A percentile compares a stretch with the other conserved stretches of the same genome.
Evolutionary conservation across 108 stramenopile species (phyloP).

Genomic region (Cyclotella cryptica): DNA sequence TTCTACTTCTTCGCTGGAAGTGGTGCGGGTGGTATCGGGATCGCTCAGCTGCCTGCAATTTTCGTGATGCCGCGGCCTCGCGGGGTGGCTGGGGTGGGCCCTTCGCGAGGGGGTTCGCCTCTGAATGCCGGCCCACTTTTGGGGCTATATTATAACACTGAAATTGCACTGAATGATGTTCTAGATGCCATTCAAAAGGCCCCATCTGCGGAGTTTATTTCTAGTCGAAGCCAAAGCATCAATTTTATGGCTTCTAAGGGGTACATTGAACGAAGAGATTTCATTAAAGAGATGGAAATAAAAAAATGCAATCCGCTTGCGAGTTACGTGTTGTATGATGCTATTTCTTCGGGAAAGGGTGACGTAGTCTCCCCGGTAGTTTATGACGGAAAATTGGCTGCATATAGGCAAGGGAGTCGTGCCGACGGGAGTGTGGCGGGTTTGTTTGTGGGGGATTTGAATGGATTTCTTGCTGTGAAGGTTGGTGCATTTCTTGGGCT

Average conservation of each 20-base stretch:
- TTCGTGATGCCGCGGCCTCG: constrained; percentile 34
- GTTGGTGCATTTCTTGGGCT: constrained; percentile 51
- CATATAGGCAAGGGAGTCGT: constrained; percentile 24
- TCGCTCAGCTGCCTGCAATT: constrained; percentile 45
- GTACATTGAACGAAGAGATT: constrained; percentile 52
- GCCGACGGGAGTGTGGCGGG: constrained; percentile 25
- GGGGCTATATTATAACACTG: constrained; percentile 41
- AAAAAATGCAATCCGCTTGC: constrained; percentile 52
- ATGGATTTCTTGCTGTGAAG: constrained; percentile 43
- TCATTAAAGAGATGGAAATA: constrained; percentile 34
- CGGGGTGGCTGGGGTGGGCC: constrained; percentile 34
- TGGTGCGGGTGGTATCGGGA: constrained; percentile 58
- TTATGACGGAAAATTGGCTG: constrained; percentile 38
- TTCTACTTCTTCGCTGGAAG: constrained; percentile 55
- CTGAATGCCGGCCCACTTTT: constrained; percentile 52
- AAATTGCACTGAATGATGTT: constrained; percentile 38
- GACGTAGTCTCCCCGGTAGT: constrained; percentile 49
- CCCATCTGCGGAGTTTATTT: constrained; percentile 44
- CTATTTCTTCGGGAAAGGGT: constrained; percentile 52
- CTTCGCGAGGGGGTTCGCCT: constrained; percentile 21
- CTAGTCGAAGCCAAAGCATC: constrained; percentile 18
- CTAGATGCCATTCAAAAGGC: constrained; percentile 33
- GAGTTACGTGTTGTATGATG: constrained; percentile 49
- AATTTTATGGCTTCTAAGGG: constrained; percentile 54
- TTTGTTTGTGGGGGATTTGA: constrained; percentile 44